Percentiles rank a stretch among this genome's conserved stretches.
These are phyloP conservation scores for Ochromonadaceae sp. DNA, from an alignment of 352 stramenopile species.

Conservation along the genomic window DNA sequence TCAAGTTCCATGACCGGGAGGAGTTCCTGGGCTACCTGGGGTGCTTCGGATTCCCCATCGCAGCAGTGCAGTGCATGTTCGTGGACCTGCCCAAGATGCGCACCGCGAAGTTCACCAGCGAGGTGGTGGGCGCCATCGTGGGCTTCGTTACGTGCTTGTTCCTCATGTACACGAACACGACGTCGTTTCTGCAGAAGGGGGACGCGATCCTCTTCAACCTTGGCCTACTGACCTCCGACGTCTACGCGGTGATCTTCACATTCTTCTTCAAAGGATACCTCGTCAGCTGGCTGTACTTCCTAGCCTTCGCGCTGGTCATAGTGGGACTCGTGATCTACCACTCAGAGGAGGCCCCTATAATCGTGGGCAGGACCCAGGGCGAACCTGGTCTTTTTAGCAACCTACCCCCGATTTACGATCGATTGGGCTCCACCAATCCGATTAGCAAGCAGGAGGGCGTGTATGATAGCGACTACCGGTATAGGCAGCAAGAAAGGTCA, in stretches of 20 bases:
- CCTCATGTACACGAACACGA: conserved; percentile 72
- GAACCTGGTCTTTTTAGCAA: no score
- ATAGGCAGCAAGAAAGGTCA: no score
- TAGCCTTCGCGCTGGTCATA: conserved; percentile 61
- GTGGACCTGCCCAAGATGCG: conserved; percentile 49
- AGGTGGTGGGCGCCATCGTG: conserved; percentile 34
- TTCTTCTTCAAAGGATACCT: conserved; percentile 51
- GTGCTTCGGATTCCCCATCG: conserved; percentile 70
- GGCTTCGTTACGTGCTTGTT: conserved; percentile 61
- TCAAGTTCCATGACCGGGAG: conserved; percentile 46
- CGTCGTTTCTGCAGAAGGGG: conserved; percentile 52
- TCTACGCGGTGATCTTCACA: conserved; percentile 81
- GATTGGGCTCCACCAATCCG: no score
- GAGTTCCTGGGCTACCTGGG: conserved; percentile 87
- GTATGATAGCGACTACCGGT: no score
- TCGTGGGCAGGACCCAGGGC: no score
- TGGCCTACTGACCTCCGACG: conserved; percentile 81
- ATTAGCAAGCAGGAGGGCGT: no score
- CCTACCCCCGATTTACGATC: no score
- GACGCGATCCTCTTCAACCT: conserved; percentile 91
- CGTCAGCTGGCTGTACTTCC: conserved; percentile 58
- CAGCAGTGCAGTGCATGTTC: conserved; percentile 51
- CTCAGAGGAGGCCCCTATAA: conserved; percentile 25
- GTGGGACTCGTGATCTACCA: conserved; percentile 54
- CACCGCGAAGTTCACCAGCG: conserved; percentile 16